Evolutionary conservation across 768 basidiomycete species (phyloP), one percentile per base, ranked within the genome.

Genomic region (Boletales sp.): DNA sequence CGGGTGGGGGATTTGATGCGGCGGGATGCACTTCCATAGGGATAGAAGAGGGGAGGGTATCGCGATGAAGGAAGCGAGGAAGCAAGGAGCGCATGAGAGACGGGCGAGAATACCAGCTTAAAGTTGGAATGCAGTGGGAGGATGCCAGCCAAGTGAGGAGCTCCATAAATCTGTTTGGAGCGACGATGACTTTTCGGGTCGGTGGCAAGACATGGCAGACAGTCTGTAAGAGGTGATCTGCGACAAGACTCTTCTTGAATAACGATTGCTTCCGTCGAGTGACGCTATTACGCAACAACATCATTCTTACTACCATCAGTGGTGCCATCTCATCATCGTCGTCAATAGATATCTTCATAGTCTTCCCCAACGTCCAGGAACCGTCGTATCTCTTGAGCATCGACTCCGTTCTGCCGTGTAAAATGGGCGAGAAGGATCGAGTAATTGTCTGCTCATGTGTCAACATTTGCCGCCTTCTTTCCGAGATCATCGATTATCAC

Each of bases 291-390:
- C 45, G 34, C 49, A 47, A 53, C 39, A 21, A 37, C 25, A 28
- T 28, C 25, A 28, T 28, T 28, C 25, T 28, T 28, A 28, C 5
- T 28, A 28, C 25, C 25, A 28, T 28, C 21, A 28, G 1, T 28
- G 25, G 25, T 6, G 5, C 25, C 25, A 28, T 28, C 25, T 28
- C 25, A 4, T 28, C 25, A 6, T 28, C 25, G 5, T 28, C 25
- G 5, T 69, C 59, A 75, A 43, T 60, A 84, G 19, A 90, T 76
- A 60, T 90, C 88, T 61, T 91, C 89, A 56, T 89, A 90, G 48
- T 87, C 84, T 25, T 86, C 85, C 44, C 75, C 77, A 46, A 91
- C 73, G 2, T 77, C 83, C 41, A 90, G 70, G 64, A 80, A 83
- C 58, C 74, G 75, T 44, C 86, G 78, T 55, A 91, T 73, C 46